Conservation (phyloP, 2,329 filamentous ascomycete species). For the Fusarium subglutinans region DNA sequence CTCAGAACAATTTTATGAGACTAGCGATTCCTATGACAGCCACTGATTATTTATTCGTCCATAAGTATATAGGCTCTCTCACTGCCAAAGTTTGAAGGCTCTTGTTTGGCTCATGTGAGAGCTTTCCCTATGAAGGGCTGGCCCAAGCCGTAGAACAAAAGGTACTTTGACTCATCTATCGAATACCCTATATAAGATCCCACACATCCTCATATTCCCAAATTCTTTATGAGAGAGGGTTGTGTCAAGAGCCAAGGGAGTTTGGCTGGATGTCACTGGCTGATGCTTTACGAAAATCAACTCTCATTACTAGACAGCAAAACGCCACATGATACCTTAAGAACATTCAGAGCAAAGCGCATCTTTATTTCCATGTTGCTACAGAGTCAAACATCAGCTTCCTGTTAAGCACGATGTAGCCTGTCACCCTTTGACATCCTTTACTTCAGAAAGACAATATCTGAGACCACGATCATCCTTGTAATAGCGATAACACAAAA, state of each 20-base stretch:
- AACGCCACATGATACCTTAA: neutral
- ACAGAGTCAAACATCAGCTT: neutral
- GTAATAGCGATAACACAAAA: neutral
- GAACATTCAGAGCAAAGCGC: neutral
- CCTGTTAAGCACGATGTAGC: neutral
- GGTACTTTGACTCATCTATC: no score
- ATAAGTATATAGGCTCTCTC: neutral
- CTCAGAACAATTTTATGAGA: neutral
- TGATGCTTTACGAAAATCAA: neutral
- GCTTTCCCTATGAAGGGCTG: neutral
- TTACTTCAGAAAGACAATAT: no score
- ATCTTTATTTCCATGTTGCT: neutral
- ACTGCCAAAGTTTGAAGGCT: neutral
- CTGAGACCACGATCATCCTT: no score
- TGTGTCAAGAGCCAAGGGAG: neutral
- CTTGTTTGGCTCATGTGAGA: neutral
- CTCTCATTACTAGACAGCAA: neutral
- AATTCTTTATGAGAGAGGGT: neutral
- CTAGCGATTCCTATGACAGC: neutral
- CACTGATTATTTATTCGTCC: neutral
- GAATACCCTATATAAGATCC: neutral
- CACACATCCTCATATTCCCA: neutral
- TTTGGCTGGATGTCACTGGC: neutral
- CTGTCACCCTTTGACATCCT: no score
- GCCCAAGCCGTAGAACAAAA: neutral